Percentiles rank a stretch among this genome's conserved stretches.
phyloP scores from a whole-genome alignment of 768 basidiomycete genomes.

The Hericium coralloides region DNA sequence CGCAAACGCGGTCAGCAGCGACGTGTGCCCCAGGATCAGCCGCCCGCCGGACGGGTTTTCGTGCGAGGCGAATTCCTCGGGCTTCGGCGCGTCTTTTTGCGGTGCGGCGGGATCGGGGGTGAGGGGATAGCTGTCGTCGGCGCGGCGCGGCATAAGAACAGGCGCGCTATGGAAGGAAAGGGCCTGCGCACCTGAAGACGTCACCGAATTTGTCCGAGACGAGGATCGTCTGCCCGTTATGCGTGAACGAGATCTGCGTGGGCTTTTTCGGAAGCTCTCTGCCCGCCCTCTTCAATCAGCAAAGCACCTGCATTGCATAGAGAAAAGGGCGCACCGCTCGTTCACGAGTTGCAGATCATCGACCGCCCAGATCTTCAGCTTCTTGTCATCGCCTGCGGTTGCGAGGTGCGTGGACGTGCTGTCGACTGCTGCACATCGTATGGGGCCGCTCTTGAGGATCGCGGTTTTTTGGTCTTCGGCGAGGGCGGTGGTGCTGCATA shows the following conservation, averaged over 20 bases:
- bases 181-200: slow-evolving; percentile 57
- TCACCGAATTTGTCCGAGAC: slow-evolving; percentile 95
- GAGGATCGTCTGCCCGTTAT: slow-evolving; percentile 55
- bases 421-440: slow-evolving; percentile 52
- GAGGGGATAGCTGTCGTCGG: slow-evolving; percentile 48
- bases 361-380: slow-evolving; percentile 65
- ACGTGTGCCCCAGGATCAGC: slow-evolving; percentile 82
- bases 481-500: slow-evolving; percentile 33
- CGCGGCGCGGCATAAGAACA: not conserved
- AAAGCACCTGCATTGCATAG: not conserved
- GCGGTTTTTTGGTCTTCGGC: slow-evolving; percentile 22
- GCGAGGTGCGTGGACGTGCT: slow-evolving; percentile 37
- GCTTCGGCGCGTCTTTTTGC: slow-evolving; percentile 3
- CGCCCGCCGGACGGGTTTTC: slow-evolving; percentile 62
- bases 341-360: slow-evolving; percentile 47
- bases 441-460: slow-evolving; percentile 40
- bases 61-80: slow-evolving; percentile 40
- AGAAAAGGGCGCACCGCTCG: slow-evolving; percentile 40
- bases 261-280: slow-evolving; percentile 84
- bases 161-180: not conserved
- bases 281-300: not conserved
- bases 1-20: slow-evolving; percentile 67
- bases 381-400: slow-evolving; percentile 74
- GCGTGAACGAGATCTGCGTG: slow-evolving; percentile 57
- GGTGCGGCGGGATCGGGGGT: slow-evolving; percentile 20